These are phyloP conservation scores for Cubamyces sp. DNA, from an alignment of 768 basidiomycete species.

Conservation along the genomic window DNA sequence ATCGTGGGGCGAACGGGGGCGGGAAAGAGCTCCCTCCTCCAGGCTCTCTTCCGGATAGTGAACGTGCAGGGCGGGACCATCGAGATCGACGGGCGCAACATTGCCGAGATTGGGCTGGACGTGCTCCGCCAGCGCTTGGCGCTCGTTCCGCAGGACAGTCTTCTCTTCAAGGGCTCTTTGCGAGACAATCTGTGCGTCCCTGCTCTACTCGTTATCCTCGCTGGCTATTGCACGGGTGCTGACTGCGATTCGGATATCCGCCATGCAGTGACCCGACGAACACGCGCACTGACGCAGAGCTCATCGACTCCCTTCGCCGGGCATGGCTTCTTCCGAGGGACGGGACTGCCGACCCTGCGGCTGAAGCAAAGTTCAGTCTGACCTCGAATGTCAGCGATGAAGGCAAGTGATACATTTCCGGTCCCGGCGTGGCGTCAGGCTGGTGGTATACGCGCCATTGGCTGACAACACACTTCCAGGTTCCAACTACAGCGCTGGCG, in stretches of 20 bases:
- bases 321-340: conserved; percentile 61
- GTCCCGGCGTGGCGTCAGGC: not conserved
- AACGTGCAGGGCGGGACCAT: conserved; percentile 63
- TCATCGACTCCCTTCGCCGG: conserved; percentile 60
- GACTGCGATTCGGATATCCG: conserved; percentile 56
- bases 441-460: too few relatives aligned
- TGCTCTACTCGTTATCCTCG: conserved; percentile 44
- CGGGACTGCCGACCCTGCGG: conserved; percentile 47
- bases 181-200: conserved; percentile 62
- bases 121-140: conserved; percentile 56
- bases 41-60: conserved; percentile 48
- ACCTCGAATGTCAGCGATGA: conserved; percentile 65
- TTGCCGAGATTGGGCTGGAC: conserved; percentile 56
- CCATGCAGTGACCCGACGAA: conserved; percentile 62
- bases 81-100: conserved; percentile 59
- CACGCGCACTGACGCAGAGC: conserved; percentile 52
- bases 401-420: conserved; percentile 39
- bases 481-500: conserved; percentile 65
- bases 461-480: conserved; percentile 40
- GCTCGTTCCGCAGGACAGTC: conserved; percentile 74
- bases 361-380: conserved; percentile 71
- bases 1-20: conserved; percentile 52
- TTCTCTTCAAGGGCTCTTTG: conserved; percentile 79
- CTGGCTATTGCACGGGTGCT: not conserved
- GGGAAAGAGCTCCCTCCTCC: conserved; percentile 58